phyloP scores from a whole-genome alignment of 345 rosid genomes.

The Triadica sebifera region DNA sequence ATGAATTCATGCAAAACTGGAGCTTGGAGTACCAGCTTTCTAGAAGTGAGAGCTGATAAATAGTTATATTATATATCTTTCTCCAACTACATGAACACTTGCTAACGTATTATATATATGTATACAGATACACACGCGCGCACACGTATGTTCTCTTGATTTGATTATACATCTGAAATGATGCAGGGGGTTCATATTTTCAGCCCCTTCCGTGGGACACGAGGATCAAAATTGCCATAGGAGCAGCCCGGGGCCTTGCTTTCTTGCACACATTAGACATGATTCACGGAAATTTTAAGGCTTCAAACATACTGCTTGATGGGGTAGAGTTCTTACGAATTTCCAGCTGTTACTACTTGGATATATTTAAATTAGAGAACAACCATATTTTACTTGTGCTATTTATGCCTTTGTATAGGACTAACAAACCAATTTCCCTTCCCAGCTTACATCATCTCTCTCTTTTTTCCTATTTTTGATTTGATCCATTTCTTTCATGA shows the following conservation, averaged over 20 bases:
- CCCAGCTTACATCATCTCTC: background rate
- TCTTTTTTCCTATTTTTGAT: background rate
- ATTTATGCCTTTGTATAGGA: background rate
- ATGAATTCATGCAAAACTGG: constrained; percentile 91
- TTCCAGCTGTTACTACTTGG: background rate
- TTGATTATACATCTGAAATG: constrained; percentile 3
- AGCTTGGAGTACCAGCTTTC: constrained; percentile 93
- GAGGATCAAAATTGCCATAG: constrained; percentile 71
- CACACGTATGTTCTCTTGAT: too few species aligned
- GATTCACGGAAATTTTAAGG: constrained; percentile 87
- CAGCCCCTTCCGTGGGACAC: constrained; percentile 78
- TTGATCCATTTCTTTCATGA: background rate
- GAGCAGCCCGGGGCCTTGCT: constrained; percentile 77
- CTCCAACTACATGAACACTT: background rate
- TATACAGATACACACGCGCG: background rate
- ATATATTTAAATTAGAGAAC: constrained; percentile 9
- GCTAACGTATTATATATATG: too few species aligned
- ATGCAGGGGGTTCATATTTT: constrained; percentile 66
- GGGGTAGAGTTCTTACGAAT: constrained; percentile 45
- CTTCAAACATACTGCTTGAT: constrained; percentile 86
- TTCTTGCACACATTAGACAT: constrained; percentile 81
- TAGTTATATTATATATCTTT: background rate
- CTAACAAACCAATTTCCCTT: background rate
- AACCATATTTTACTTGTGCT: constrained; percentile 32
- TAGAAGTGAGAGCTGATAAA: constrained; percentile 49